Evolutionary conservation across 2,329 filamentous ascomycete genomes (phyloP).

Genomic region (Alternaria postmessia): DNA sequence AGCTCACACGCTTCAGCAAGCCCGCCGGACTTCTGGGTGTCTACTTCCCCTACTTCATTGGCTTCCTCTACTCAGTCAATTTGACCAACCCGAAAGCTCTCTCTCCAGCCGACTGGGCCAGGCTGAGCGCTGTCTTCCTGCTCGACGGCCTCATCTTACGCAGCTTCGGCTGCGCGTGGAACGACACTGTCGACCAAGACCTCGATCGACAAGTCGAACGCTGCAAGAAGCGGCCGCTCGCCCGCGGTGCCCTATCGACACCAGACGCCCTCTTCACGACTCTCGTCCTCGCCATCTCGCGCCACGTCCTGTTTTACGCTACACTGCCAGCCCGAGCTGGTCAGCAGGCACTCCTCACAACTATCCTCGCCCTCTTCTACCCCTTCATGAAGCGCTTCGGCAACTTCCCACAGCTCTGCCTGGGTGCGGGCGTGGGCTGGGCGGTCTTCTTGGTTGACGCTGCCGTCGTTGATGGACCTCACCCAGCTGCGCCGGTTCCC

Average conservation of each 20-base stretch:
- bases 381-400: constrained; percentile 63
- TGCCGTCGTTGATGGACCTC: constrained; percentile 2
- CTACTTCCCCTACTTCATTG: constrained; percentile 51
- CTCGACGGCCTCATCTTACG: constrained; percentile 53
- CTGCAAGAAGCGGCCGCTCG: constrained; percentile 30
- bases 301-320: constrained; percentile 2
- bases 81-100: constrained; percentile 9
- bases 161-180: constrained; percentile 58
- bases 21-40: constrained; percentile 58
- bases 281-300: constrained; percentile 3
- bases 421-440: constrained; percentile 51
- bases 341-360: constrained; percentile 52
- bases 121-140: constrained; percentile 52
- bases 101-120: constrained; percentile 17
- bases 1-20: constrained; percentile 58
- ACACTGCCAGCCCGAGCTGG: background rate
- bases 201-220: constrained; percentile 58
- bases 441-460: constrained; percentile 14
- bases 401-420: constrained; percentile 61
- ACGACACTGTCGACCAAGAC: constrained; percentile 64
- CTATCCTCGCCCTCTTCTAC: constrained; percentile 57
- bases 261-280: constrained; percentile 20
- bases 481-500: background rate
- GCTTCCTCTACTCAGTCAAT: constrained; percentile 52
- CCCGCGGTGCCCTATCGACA: constrained; percentile 60